Evolutionary conservation across 2,329 filamentous ascomycete genomes (phyloP).

Genomic region (Ophiostoma novo-ulmi): DNA sequence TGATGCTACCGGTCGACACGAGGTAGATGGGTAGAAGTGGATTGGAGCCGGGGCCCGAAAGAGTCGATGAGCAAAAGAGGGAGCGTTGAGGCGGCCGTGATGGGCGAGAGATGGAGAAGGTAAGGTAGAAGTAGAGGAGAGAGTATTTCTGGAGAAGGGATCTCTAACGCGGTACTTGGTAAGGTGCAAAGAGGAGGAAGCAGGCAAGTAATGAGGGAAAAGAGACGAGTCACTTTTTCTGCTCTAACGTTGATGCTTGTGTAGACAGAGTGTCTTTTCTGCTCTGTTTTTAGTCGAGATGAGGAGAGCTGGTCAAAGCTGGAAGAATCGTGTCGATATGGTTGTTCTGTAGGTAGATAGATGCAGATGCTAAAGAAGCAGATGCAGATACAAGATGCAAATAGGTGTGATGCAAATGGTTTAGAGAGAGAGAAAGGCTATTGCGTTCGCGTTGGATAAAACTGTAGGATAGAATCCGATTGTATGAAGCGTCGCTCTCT

Average conservation of each 20-base stretch:
- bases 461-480: neutral
- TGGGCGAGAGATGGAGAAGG: neutral
- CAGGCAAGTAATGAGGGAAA: neutral
- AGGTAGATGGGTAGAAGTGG: conserved; percentile 18
- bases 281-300: neutral
- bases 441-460: conserved; percentile 4
- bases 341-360: neutral
- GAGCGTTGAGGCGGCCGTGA: conserved; percentile 33
- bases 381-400: neutral
- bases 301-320: neutral
- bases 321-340: neutral
- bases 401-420: neutral
- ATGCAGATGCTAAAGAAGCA: neutral
- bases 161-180: neutral
- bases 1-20: conserved; percentile 30
- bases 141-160: neutral
- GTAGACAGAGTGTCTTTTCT: neutral
- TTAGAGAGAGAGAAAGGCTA: neutral
- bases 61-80: conserved; percentile 23
- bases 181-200: conserved; percentile 3
- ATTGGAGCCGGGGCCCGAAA: conserved; percentile 27
- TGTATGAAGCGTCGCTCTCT: conserved; percentile 10
- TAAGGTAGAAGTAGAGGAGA: neutral
- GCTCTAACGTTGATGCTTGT: neutral
- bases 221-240: conserved; percentile 5